Evolutionary conservation across 2,329 filamentous ascomycete species (phyloP), one percentile per base, ranked within the genome.

Genomic region (Massarina eburnea): DNA sequence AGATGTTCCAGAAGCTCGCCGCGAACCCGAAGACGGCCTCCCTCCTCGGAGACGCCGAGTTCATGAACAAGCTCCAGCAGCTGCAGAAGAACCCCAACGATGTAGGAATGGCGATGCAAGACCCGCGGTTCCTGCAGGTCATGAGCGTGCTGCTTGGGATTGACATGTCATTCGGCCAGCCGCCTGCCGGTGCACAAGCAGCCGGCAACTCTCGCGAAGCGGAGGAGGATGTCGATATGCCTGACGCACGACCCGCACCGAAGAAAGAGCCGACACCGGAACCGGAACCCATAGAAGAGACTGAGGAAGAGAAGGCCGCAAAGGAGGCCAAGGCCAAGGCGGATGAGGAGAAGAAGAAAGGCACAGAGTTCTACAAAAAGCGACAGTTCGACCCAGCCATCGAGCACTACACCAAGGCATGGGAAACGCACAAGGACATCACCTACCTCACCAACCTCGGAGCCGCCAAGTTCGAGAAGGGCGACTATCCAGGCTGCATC

Each of bases 311-410:
- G 1, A 70, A 84, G 45, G 88, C 88, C 50, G 91, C 91, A 74
- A 88, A 88, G 75, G 89, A 94, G 78, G 89, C 90, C 32, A 95
- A 97, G 78, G 89, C 86, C 64, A 89, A 88, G 53, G 94, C 91
- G 35, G 94, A 99, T 61, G 89, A 91, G 70, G 88, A 96, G 75
- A 99, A 99, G 83, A 88, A 86, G 22, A 78, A 95, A 46, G 94
- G 94, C 46, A 99, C 92, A 12, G 90, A 94, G 60, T 86, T 86
- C 71, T 99, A 99, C 81, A 99, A 99, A 85, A 97, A 97, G 82
- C 86, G 90, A 59, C 85, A 96, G 68, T 96, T 99, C 58, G 94
- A 97, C 62, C 84, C 88, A 66, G 94, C 94, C 40, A 96, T 99
- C 62, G 83, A 85, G 67, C 90, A 99, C 76, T 99, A 99, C 79